Conservation (phyloP, 257 asterid genomes). For the Voacanga thouarsii region DNA sequence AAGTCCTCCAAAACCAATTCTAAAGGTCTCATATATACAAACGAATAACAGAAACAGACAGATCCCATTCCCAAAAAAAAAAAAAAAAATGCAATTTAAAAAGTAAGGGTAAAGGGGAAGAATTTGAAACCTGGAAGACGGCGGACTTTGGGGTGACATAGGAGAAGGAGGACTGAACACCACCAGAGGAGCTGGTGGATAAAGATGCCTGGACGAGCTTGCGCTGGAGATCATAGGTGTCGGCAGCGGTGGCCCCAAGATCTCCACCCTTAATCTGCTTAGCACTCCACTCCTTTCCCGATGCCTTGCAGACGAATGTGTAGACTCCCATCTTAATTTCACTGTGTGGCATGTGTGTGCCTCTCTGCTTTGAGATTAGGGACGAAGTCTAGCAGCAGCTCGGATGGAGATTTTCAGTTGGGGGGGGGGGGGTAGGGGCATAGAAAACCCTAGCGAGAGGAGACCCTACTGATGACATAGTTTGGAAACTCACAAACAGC, state of each 20-base stretch:
- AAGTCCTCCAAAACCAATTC: not conserved
- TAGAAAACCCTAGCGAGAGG: not conserved
- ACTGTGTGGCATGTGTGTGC: not conserved
- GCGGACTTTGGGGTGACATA: conserved; percentile 63
- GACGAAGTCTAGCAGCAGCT: not conserved
- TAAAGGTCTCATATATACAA: not conserved
- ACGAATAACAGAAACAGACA: not conserved
- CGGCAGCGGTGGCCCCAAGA: conserved; percentile 48
- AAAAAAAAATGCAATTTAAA: not conserved
- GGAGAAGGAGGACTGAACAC: conserved; percentile 77
- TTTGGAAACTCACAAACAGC: too few species aligned
- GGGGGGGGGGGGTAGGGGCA: not conserved
- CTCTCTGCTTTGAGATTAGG: not conserved
- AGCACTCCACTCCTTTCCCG: conserved; percentile 54
- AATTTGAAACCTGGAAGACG: conserved; percentile 63
- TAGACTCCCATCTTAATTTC: conserved; percentile 54
- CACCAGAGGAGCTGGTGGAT: conserved; percentile 64
- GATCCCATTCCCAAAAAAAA: not conserved
- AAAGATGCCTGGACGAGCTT: conserved; percentile 76
- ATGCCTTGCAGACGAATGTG: conserved; percentile 48
- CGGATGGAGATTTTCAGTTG: not conserved
- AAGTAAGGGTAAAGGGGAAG: not conserved
- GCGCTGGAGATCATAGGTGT: conserved; percentile 62
- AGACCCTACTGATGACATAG: too few species aligned
- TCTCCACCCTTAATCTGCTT: conserved; percentile 52